Base-by-base conservation (phyloP, 352 stramenopile species). In the Aphanomyces stellatus region DNA sequence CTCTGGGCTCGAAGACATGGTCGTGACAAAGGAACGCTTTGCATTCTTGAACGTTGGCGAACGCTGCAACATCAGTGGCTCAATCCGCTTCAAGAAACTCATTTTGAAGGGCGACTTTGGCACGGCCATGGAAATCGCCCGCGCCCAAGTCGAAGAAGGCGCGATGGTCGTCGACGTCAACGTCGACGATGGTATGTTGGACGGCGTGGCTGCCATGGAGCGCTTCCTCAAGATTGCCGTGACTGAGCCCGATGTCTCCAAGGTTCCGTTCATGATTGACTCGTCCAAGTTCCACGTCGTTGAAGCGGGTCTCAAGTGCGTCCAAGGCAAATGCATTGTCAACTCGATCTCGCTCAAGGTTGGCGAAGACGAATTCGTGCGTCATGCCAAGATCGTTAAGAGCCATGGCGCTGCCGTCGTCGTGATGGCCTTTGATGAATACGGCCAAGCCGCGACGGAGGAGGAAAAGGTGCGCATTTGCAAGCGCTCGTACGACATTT, bases 321-420 rank as follows among this genome's bases (percentile, higher is more conserved):
- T 96, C 46, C 96, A 99, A 78, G 96, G 96, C 55, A 98, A 98
- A 72, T 91, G 80, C 46, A 98, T 99, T 72, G 88, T 99, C 19
- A 99, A 99, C 78, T 97, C 87, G 63, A 99, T 99, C 61, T 98
- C 90, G 11, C 87, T 98, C 67, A 98, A 99, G 78, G 95, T 98
- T 51, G 96, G 96, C 28, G 94, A 98, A 72, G 91, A 97, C 51
- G 73, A 97, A 28, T 99, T 99, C 78, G 96, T 87, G 61, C 79
- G 97, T 51, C 94, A 99, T 13, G 96, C 95, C 0, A 96, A 85
- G 19, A 83, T 98, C 65, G 77, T 98, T 33, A 97, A 96, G 72
- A 96, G 94, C 62, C 90, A 98, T 71, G 96, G 96, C 53, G 92
- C 91, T 35, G 96, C 96, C 15, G 88, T 98, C 2, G 95, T 98